Evolutionary conservation across 345 rosid genomes (phyloP).

Genomic region (Eutrema heterophyllum): DNA sequence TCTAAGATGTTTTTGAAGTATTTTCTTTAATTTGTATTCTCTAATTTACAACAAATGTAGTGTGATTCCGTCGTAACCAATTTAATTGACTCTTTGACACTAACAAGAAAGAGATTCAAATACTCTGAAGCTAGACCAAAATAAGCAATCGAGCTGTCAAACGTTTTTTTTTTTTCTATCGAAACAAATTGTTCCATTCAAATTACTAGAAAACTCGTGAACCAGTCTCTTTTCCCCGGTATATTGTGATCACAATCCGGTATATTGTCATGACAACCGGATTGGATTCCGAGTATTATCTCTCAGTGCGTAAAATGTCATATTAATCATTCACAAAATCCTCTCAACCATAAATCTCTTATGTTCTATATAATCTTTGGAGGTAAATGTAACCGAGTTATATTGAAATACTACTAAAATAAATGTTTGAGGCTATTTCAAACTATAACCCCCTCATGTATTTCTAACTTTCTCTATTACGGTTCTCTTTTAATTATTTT

Average conservation of each 20-base stretch:
- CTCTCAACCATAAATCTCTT: neutral
- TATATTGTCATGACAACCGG: neutral
- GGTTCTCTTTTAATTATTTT: neutral
- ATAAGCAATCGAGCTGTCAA: slow-evolving; percentile 19
- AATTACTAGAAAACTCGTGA: slow-evolving; percentile 13
- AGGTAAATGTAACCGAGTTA: neutral
- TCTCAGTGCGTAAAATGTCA: neutral
- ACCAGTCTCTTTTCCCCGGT: neutral
- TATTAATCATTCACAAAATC: neutral
- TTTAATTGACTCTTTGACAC: neutral
- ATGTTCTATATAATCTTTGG: neutral
- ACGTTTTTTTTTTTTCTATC: neutral
- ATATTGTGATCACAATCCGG: no score
- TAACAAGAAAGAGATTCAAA: slow-evolving; percentile 11
- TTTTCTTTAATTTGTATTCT: neutral
- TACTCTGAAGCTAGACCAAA: slow-evolving; percentile 15
- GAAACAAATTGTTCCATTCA: slow-evolving; percentile 15
- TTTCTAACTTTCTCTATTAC: neutral
- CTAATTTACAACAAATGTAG: slow-evolving; percentile 16
- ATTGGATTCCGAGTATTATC: neutral
- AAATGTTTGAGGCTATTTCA: neutral
- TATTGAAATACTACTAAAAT: neutral
- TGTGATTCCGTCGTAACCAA: slow-evolving; percentile 6
- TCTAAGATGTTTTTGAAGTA: slow-evolving; percentile 9
- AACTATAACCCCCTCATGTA: neutral